phyloP scores from a whole-genome alignment of 805 yeast genomes.

The Priceomyces castillae region DNA sequence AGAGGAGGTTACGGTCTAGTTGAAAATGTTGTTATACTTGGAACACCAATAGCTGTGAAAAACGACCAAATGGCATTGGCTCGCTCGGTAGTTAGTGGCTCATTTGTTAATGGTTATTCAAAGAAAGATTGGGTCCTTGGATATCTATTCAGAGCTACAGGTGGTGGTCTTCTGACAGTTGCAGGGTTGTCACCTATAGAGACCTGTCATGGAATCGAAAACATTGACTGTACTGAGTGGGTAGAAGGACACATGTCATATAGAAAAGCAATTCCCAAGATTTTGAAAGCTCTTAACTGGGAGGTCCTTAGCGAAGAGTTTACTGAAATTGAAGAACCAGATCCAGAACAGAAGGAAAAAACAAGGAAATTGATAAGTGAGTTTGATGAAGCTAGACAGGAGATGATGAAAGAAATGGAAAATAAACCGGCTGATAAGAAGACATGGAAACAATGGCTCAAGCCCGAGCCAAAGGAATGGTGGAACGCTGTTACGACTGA shows the following conservation, averaged over 20 bases:
- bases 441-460: conserved; percentile 50
- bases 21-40: conserved; percentile 84
- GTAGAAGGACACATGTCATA: conserved; percentile 98
- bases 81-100: conserved; percentile 83
- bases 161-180: conserved; percentile 90
- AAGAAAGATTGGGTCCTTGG: conserved; percentile 95
- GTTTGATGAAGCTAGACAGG: conserved; percentile 79
- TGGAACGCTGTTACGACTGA: conserved; percentile 45
- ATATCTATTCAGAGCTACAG: conserved; percentile 89
- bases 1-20: conserved; percentile 84
- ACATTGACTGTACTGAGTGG: conserved; percentile 78
- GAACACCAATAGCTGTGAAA: conserved; percentile 81
- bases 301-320: conserved; percentile 87
- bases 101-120: conserved; percentile 86
- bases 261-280: conserved; percentile 86
- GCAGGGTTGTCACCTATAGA: conserved; percentile 84
- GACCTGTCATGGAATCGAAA: conserved; percentile 63
- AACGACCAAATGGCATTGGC: conserved; percentile 75
- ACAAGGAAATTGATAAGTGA: conserved; percentile 80
- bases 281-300: conserved; percentile 68
- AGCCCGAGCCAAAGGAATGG: conserved; percentile 52
- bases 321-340: conserved; percentile 94
- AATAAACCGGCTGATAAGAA: conserved; percentile 28
- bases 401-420: conserved; percentile 46
- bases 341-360: conserved; percentile 79